Evolutionary conservation across 352 stramenopile species (phyloP).

Genomic region (Phytopythium litorale): DNA sequence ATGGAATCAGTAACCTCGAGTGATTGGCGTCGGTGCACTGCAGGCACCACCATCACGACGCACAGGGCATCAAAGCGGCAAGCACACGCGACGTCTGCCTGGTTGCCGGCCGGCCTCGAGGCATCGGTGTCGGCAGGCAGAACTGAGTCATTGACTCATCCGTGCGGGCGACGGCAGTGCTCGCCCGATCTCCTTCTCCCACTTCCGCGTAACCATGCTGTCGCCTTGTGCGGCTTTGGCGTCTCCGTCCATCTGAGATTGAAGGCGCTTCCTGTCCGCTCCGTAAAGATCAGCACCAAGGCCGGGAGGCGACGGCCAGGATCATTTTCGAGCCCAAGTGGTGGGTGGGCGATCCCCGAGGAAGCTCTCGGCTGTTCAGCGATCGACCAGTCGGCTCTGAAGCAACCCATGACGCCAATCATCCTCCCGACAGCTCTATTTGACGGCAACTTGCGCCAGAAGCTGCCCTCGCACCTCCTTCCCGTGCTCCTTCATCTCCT

Average conservation of each 20-base stretch:
- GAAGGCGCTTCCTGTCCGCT: background rate
- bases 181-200: background rate
- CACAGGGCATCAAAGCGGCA: no score
- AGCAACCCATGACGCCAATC: no score
- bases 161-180: no score
- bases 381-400: no score
- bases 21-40: no score
- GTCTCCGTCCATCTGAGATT: background rate
- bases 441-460: background rate
- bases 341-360: background rate
- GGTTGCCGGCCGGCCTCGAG: no score
- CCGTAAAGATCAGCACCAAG: background rate
- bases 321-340: background rate
- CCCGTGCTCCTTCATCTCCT: background rate
- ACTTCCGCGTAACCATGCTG: background rate
- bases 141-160: conserved; percentile 1
- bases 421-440: background rate
- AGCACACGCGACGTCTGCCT: no score
- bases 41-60: no score
- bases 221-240: background rate
- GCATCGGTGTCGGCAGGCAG: no score
- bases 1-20: no score
- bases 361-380: no score
- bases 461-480: background rate
- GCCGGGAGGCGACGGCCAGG: background rate